These are phyloP conservation scores for Stephania yunnanensis DNA, from an alignment of 164 flowering plant species.

Conservation along the genomic window DNA sequence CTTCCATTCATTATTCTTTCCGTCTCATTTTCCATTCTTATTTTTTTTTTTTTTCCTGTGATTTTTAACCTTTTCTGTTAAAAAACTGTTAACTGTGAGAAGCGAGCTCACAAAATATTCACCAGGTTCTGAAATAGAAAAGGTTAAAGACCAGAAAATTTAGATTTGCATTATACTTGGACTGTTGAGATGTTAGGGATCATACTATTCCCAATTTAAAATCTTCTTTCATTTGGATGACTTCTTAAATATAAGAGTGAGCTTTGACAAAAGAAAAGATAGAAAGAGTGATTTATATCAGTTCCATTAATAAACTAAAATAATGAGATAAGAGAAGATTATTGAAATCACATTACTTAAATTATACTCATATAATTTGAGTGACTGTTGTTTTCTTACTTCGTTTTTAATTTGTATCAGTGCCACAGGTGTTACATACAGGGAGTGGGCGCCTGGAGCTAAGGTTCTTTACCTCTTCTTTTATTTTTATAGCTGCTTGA, in stretches of 20 bases:
- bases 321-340: background rate
- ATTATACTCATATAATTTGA: background rate
- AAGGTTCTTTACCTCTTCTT: conserved; percentile 50
- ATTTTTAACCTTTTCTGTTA: background rate
- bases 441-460: conserved; percentile 99
- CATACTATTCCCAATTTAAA: background rate
- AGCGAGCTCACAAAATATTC: background rate
- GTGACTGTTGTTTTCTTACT: conserved; percentile 13
- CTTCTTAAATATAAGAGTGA: background rate
- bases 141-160: background rate
- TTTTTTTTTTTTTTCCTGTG: background rate
- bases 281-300: too few species aligned
- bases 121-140: background rate
- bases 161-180: background rate
- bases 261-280: too few species aligned
- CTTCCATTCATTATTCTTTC: background rate
- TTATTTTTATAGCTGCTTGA: background rate
- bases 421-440: conserved; percentile 71
- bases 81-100: background rate
- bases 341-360: background rate
- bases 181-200: background rate
- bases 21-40: background rate
- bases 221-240: background rate
- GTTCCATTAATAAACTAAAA: background rate
- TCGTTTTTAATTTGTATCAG: conserved; percentile 35